Evolutionary conservation across 768 basidiomycete genomes (phyloP).

Genomic region (Tricholoma saponaceum): DNA sequence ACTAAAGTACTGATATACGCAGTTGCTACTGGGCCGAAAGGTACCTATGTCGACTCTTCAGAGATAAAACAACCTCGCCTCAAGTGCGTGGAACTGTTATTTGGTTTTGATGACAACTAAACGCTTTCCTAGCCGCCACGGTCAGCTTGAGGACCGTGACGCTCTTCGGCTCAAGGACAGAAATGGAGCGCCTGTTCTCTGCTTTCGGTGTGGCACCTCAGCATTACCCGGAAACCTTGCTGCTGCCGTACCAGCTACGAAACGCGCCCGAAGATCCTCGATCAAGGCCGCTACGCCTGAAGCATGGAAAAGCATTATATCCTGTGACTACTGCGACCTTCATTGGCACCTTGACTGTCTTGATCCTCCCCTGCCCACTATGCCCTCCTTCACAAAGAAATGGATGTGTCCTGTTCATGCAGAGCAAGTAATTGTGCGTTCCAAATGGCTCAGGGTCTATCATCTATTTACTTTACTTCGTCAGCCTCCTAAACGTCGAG

Average conservation of each 20-base stretch:
- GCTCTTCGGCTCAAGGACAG: constrained; percentile 82
- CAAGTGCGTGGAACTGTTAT: constrained; percentile 56
- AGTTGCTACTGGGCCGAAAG: constrained; percentile 80
- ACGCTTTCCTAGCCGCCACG: constrained; percentile 57
- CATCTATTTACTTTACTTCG: constrained; percentile 10
- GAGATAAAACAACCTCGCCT: constrained; percentile 72
- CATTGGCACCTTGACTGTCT: constrained; percentile 98
- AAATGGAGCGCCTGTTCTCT: constrained; percentile 79
- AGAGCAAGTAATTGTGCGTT: constrained; percentile 77
- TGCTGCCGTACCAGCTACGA: constrained; percentile 47
- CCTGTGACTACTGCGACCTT: constrained; percentile 92
- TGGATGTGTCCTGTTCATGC: constrained; percentile 99
- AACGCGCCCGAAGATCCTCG: constrained; percentile 49
- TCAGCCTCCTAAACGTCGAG: constrained; percentile 76
- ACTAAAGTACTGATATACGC: constrained; percentile 13
- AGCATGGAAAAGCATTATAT: constrained; percentile 72
- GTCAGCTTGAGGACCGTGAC: constrained; percentile 89
- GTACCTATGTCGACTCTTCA: constrained; percentile 79
- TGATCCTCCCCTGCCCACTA: constrained; percentile 79
- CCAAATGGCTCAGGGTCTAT: constrained; percentile 4
- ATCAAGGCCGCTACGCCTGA: constrained; percentile 43
- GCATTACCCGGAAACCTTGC: constrained; percentile 57
- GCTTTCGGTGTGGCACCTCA: constrained; percentile 85
- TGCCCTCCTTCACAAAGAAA: constrained; percentile 86
- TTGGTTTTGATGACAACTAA: constrained; percentile 10